A percentile compares a stretch with the other conserved stretches of the same genome.
phyloP scores from a whole-genome alignment of 805 yeast genomes.

The Yarrowia osloensis region DNA sequence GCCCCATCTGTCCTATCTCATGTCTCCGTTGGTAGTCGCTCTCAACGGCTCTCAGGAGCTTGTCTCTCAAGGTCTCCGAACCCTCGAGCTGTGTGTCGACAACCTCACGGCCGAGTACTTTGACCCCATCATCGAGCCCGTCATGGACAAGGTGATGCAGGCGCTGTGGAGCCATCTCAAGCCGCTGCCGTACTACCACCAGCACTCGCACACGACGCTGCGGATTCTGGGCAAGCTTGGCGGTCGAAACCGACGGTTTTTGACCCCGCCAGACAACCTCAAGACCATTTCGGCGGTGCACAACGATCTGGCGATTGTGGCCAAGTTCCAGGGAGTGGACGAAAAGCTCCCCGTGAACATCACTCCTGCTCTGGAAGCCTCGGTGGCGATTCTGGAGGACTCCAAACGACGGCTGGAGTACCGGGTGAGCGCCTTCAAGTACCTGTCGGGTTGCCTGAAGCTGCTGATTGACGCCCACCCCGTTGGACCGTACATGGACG shows the following conservation, averaged over 20 bases:
- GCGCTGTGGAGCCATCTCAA: conserved; percentile 88
- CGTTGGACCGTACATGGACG: conserved; percentile 48
- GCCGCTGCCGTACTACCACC: conserved; percentile 93
- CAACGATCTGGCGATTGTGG: conserved; percentile 66
- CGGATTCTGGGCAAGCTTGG: conserved; percentile 93
- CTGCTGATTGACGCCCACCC: conserved; percentile 63
- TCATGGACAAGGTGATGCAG: conserved; percentile 88
- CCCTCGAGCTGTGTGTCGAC: conserved; percentile 93
- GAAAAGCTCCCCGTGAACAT: conserved; percentile 69
- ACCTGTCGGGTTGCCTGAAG: conserved; percentile 64
- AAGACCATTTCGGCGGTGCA: conserved; percentile 49
- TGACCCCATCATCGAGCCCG: conserved; percentile 97
- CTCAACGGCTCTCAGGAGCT: conserved; percentile 87
- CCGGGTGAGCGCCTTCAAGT: conserved; percentile 74
- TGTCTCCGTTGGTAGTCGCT: conserved; percentile 90
- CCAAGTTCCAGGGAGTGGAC: conserved; percentile 69
- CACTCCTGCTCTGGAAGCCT: conserved; percentile 80
- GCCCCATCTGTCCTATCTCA: conserved; percentile 84
- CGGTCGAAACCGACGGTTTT: conserved; percentile 87
- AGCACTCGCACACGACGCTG: conserved; percentile 91
- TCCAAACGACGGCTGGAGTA: conserved; percentile 59
- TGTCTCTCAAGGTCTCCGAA: conserved; percentile 90
- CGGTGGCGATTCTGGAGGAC: conserved; percentile 73
- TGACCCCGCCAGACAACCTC: conserved; percentile 73
- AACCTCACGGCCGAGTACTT: conserved; percentile 94